Evolutionary conservation across 2,329 filamentous ascomycete genomes (phyloP).

Genomic region (Westerdykella sp.): DNA sequence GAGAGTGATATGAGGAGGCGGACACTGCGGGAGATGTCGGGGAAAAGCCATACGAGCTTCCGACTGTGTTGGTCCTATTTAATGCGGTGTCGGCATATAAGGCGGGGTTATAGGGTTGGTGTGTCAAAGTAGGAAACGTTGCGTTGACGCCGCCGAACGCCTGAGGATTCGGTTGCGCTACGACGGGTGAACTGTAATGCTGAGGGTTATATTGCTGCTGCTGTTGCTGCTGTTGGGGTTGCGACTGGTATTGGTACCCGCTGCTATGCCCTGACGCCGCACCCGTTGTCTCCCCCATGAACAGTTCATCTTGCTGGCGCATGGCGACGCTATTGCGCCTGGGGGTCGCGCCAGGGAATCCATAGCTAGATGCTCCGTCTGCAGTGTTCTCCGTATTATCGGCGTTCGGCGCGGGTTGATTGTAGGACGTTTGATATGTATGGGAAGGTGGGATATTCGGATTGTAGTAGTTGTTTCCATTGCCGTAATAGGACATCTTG

Average conservation of each 20-base stretch:
- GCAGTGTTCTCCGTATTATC: slow-evolving; percentile 68
- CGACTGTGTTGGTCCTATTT: slow-evolving; percentile 26
- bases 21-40: slow-evolving; percentile 24
- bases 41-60: slow-evolving; percentile 34
- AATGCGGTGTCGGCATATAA: slow-evolving; percentile 36
- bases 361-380: slow-evolving; percentile 34
- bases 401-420: slow-evolving; percentile 62
- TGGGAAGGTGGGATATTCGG: slow-evolving; percentile 38
- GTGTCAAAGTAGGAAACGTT: slow-evolving; percentile 30
- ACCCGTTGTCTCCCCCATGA: slow-evolving; percentile 43
- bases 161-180: slow-evolving; percentile 55
- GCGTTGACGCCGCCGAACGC: slow-evolving; percentile 45
- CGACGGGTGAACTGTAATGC: slow-evolving; percentile 47
- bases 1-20: slow-evolving; percentile 24
- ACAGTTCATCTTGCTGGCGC: slow-evolving; percentile 55
- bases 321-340: slow-evolving; percentile 30
- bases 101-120: slow-evolving; percentile 42
- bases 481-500: slow-evolving; percentile 53
- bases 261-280: slow-evolving; percentile 17
- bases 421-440: slow-evolving; percentile 33
- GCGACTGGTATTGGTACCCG: slow-evolving; percentile 41
- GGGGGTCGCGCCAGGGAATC: slow-evolving; percentile 33
- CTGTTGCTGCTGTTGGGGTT: slow-evolving; percentile 17
- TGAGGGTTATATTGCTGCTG: slow-evolving; percentile 55
- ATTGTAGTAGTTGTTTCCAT: slow-evolving; percentile 48